Percentiles rank a stretch among this genome's conserved stretches.
Conservation (phyloP, 108 stramenopile species). For the Skeletonema costatum region DNA sequence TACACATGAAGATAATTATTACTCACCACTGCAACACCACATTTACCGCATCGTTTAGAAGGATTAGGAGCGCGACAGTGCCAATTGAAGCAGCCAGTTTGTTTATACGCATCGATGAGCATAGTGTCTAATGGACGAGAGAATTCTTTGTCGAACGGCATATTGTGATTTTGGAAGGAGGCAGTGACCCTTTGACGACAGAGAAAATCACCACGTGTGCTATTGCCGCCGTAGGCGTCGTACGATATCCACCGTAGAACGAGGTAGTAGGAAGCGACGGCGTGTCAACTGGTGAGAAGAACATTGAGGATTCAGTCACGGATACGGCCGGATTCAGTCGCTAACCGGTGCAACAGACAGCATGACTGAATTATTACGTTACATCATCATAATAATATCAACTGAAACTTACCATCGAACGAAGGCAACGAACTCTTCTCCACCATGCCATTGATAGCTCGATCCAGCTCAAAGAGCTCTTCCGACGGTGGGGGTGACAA, state of each 20-base stretch:
- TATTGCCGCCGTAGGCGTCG: too few species aligned
- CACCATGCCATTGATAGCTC: neutral
- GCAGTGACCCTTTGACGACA: too few species aligned
- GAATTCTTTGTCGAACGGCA: constrained; percentile 6
- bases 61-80: neutral
- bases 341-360: too few species aligned
- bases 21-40: neutral
- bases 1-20: too few species aligned
- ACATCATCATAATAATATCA: neutral
- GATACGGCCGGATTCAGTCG: too few species aligned
- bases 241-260: too few species aligned
- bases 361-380: neutral
- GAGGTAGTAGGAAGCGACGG: too few species aligned
- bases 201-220: too few species aligned
- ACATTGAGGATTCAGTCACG: too few species aligned
- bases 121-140: neutral
- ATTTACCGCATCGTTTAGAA: neutral
- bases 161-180: neutral
- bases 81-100: neutral
- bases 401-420: neutral
- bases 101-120: neutral
- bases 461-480: neutral
- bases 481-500: neutral
- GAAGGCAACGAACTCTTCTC: neutral
- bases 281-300: too few species aligned